Conservation (phyloP, 768 basidiomycete species). For the Naganishia antarctica region DNA sequence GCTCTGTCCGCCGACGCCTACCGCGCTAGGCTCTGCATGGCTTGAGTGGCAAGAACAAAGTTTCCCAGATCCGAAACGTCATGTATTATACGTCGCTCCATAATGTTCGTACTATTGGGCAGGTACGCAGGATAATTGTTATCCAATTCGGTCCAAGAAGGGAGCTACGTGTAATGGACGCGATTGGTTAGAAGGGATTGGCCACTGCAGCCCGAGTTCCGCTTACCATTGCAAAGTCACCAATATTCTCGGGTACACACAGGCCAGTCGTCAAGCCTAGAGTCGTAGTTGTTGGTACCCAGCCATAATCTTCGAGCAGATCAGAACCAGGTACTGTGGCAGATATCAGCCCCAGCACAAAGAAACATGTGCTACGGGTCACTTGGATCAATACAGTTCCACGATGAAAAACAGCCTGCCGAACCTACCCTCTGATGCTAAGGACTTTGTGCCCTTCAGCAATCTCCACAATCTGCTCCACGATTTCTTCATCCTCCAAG, state of each 20-base stretch:
- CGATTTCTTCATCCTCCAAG: constrained; percentile 90
- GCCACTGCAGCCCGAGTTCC: neutral
- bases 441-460: constrained; percentile 83
- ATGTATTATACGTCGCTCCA: constrained; percentile 65
- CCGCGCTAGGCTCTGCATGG: constrained; percentile 83
- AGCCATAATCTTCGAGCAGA: constrained; percentile 82
- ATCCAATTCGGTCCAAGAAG: neutral
- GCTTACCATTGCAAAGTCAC: constrained; percentile 71
- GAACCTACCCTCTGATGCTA: constrained; percentile 82
- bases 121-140: neutral
- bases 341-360: constrained; percentile 85
- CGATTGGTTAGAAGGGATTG: neutral
- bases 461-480: constrained; percentile 82
- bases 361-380: constrained; percentile 80
- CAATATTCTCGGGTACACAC: constrained; percentile 80
- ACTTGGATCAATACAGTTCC: neutral
- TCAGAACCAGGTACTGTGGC: constrained; percentile 88
- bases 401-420: neutral
- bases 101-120: constrained; percentile 24
- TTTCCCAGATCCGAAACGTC: constrained; percentile 92
- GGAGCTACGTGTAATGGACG: constrained; percentile 4
- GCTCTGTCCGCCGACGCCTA: constrained; percentile 54
- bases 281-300: constrained; percentile 85
- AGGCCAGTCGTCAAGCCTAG: constrained; percentile 81
- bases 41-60: constrained; percentile 89